phyloP scores from a whole-genome alignment of 2,329 filamentous ascomycete genomes.

The Fragosphaeria purpurea region DNA sequence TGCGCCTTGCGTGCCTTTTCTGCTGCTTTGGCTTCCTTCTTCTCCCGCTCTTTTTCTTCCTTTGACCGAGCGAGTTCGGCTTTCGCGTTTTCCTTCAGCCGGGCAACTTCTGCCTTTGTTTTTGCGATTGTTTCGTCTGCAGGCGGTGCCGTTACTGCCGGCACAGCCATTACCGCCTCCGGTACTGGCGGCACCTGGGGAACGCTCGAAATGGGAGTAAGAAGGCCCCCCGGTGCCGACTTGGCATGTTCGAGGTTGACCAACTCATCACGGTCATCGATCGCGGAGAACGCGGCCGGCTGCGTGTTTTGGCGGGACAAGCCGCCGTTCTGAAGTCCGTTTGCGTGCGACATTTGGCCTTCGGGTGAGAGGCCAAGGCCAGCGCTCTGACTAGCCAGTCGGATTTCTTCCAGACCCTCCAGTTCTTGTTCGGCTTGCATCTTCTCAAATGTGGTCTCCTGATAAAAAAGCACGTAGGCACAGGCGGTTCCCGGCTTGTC shows the following conservation, averaged over 20 bases:
- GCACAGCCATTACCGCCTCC: constrained; percentile 23
- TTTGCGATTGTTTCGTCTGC: constrained; percentile 13
- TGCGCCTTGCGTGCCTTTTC: constrained; percentile 37
- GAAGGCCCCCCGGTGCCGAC: constrained; percentile 44
- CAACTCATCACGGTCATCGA: constrained; percentile 41
- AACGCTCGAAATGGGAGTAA: constrained; percentile 14
- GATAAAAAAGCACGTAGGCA: constrained; percentile 95
- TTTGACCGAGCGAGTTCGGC: constrained; percentile 29
- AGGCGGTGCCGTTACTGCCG: constrained; percentile 12
- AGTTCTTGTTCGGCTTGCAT: constrained; percentile 70
- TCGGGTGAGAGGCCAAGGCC: constrained; percentile 33
- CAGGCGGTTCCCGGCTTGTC: constrained; percentile 85
- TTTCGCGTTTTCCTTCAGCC: constrained; percentile 6
- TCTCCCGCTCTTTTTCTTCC: constrained; percentile 55
- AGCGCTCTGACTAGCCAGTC: constrained; percentile 46
- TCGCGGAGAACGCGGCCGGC: constrained; percentile 28
- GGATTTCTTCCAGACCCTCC: constrained; percentile 58
- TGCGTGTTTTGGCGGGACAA: constrained; percentile 42
- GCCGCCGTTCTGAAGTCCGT: constrained; percentile 24
- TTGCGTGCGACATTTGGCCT: constrained; percentile 32
- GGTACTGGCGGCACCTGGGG: constrained; percentile 20
- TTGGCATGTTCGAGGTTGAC: constrained; percentile 54
- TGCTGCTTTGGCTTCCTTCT: constrained; percentile 54
- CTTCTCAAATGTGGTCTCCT: constrained; percentile 68
- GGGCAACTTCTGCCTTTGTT: constrained; percentile 14